Evolutionary conservation across 768 basidiomycete genomes (phyloP), one percentile per base, ranked within the genome.

Genomic region (Cystobasidium ongulense): DNA sequence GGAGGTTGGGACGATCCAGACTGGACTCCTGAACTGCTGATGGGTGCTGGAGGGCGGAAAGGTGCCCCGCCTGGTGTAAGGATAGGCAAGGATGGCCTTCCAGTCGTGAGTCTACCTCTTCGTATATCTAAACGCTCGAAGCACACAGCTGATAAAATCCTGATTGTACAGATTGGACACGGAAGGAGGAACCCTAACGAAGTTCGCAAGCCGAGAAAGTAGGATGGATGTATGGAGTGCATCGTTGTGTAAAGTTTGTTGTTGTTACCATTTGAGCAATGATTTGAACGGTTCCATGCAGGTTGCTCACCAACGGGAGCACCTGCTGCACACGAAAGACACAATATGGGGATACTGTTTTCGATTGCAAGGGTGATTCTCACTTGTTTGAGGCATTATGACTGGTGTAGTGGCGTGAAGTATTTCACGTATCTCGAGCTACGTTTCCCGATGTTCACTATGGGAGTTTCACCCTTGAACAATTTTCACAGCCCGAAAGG

Each of bases 101-200:
- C 70, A 21, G n/a, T 73, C 17, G 75, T 61, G 35, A 64, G 63
- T 64, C 17, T 25, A 46, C 15, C 57, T 27, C 10, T 5, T 23
- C 29, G 25, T 11, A 7, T 10, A 54, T 8, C 27, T 59, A 5
- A 59, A 29, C 15, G 2, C 5, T 8, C 23, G 10, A 3, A 7
- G 38, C 57, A 4, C 3, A 31, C 15, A 33, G 13, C 11, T 61
- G 2, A 61, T n/a, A 10, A 18, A 25, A 61, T 25, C 18, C 31
- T 8, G 57, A 4, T 38, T 57, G 53, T 73, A 38, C 63, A 67
- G 33, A 71, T 75, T 41, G 74, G 73, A 7, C 61, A 73, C 36
- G 95, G 95, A 27, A 85, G 87, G 80, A 89, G 85, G 80, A 98
- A 98, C 82, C 92, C 92, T 0, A 97, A 98, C 80, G 90, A 89